These are phyloP conservation scores for Salmacisia buchloeana DNA, from an alignment of 1,284 basidiomycete species.

Conservation along the genomic window DNA sequence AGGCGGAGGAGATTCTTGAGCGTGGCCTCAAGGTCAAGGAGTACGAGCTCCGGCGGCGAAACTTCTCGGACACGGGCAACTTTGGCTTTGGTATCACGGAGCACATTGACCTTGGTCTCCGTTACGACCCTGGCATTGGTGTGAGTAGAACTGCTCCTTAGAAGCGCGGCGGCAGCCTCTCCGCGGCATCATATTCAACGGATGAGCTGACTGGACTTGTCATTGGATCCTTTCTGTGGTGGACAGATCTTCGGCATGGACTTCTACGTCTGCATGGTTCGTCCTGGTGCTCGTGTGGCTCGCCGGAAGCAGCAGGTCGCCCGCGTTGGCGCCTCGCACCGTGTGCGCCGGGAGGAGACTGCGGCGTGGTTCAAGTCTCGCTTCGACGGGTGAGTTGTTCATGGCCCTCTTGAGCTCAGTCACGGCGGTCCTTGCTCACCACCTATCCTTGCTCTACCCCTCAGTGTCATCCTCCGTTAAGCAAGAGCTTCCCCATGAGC, in stretches of 20 bases:
- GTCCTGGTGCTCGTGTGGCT: conserved; percentile 87
- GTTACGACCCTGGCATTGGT: conserved; percentile 54
- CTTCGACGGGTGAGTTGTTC: conserved; percentile 41
- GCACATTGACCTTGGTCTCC: conserved; percentile 97
- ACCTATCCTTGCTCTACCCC: background rate
- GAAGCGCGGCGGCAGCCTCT: too few species aligned
- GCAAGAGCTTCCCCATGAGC: too few species aligned
- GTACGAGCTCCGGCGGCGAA: conserved; percentile 82
- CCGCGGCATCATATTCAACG: too few species aligned
- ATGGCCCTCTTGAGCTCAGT: conserved; percentile 17
- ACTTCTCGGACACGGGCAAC: conserved; percentile 97
- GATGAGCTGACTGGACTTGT: background rate
- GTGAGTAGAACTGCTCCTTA: background rate
- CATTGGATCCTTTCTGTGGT: background rate
- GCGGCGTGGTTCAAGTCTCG: conserved; percentile 98
- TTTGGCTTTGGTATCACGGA: conserved; percentile 78
- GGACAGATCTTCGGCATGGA: conserved; percentile 47
- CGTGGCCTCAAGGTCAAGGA: conserved; percentile 99
- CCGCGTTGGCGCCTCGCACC: conserved; percentile 79
- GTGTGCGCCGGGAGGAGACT: conserved; percentile 58
- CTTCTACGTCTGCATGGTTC: conserved; percentile 71
- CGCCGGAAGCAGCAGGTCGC: conserved; percentile 84
- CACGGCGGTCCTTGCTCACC: background rate
- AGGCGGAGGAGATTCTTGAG: conserved; percentile 97
- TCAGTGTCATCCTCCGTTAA: conserved; percentile 9